phyloP scores from a whole-genome alignment of 2,329 filamentous ascomycete genomes.

The Paecilomyces variotii region DNA sequence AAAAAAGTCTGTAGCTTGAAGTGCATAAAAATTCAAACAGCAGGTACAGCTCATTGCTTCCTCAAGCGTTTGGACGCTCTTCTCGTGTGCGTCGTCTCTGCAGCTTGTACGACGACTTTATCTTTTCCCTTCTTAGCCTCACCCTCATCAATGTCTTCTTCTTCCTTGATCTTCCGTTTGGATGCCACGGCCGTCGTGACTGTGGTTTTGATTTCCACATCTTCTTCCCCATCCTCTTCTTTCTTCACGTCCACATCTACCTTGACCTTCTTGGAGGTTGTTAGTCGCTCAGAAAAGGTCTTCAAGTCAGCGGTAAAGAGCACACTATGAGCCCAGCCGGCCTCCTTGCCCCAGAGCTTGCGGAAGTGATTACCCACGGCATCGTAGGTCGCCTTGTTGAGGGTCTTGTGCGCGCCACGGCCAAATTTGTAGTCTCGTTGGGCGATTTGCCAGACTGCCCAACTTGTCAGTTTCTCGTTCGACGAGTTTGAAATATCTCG shows the following conservation, averaged over 20 bases:
- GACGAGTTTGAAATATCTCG: background rate
- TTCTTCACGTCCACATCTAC: slow-evolving; percentile 25
- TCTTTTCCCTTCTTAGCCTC: slow-evolving; percentile 3
- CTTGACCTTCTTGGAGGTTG: slow-evolving; percentile 30
- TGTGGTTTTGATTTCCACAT: slow-evolving; percentile 19
- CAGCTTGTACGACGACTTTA: slow-evolving; percentile 7
- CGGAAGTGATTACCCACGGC: slow-evolving; percentile 87
- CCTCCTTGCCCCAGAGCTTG: slow-evolving; percentile 81
- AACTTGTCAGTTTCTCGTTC: slow-evolving; percentile 5
- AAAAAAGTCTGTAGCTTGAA: background rate
- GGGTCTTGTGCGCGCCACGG: slow-evolving; percentile 69
- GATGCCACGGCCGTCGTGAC: slow-evolving; percentile 18
- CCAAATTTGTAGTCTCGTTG: slow-evolving; percentile 92
- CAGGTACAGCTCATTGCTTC: background rate
- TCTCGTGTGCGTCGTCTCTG: slow-evolving; percentile 1
- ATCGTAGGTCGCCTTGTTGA: slow-evolving; percentile 83
- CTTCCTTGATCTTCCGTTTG: slow-evolving; percentile 17
- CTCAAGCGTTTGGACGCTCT: background rate
- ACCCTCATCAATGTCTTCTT: background rate
- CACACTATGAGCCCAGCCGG: slow-evolving; percentile 96
- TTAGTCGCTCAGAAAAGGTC: slow-evolving; percentile 66
- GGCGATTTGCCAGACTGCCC: slow-evolving; percentile 86
- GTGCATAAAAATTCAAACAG: background rate
- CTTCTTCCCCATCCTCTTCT: slow-evolving; percentile 18
- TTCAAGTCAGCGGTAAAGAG: slow-evolving; percentile 89